These are phyloP conservation scores for Peronosclerospora sorghi DNA, from an alignment of 352 stramenopile species.

Conservation along the genomic window DNA sequence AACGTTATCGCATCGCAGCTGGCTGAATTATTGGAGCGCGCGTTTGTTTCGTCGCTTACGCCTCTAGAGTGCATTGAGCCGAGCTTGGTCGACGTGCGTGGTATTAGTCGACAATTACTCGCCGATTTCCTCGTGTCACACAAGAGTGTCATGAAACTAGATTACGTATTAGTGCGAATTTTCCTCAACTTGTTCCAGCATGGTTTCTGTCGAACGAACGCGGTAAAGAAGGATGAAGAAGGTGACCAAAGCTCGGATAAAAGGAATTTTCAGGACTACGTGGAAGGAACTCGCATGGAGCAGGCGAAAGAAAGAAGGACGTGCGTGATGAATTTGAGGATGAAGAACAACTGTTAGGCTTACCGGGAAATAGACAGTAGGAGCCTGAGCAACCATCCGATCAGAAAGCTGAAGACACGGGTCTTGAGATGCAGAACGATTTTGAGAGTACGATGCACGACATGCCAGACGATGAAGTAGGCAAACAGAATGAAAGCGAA, in stretches of 20 bases:
- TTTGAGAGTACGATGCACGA: conserved; percentile 99
- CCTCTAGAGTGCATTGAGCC: conserved; percentile 51
- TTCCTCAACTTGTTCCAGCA: conserved; percentile 95
- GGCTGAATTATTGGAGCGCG: conserved; percentile 22
- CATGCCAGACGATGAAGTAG: conserved; percentile 88
- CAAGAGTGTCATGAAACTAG: conserved; percentile 89
- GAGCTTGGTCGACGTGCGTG: conserved; percentile 54
- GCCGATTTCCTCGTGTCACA: conserved; percentile 75
- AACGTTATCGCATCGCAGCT: conserved; percentile 61
- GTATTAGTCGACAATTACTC: conserved; percentile 69
- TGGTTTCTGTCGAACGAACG: conserved; percentile 88
- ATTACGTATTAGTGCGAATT: conserved; percentile 92
- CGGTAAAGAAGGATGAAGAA: conserved; percentile 84
- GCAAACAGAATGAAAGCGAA: conserved; percentile 81
- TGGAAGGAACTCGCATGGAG: conserved; percentile 99
- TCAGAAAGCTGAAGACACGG: conserved; percentile 90
- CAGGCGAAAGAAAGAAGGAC: conserved; percentile 98
- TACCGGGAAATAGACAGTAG: conserved; percentile 89
- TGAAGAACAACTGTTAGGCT: no score
- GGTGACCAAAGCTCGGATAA: conserved; percentile 75
- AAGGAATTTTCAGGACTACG: conserved; percentile 96
- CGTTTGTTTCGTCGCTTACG: conserved; percentile 33
- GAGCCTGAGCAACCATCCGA: conserved; percentile 75
- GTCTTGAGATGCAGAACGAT: conserved; percentile 99
- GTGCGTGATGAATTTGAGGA: conserved; percentile 99